These are phyloP conservation scores for Orbilia brochopaga DNA, from an alignment of 2,329 filamentous ascomycete genomes.

Conservation along the genomic window DNA sequence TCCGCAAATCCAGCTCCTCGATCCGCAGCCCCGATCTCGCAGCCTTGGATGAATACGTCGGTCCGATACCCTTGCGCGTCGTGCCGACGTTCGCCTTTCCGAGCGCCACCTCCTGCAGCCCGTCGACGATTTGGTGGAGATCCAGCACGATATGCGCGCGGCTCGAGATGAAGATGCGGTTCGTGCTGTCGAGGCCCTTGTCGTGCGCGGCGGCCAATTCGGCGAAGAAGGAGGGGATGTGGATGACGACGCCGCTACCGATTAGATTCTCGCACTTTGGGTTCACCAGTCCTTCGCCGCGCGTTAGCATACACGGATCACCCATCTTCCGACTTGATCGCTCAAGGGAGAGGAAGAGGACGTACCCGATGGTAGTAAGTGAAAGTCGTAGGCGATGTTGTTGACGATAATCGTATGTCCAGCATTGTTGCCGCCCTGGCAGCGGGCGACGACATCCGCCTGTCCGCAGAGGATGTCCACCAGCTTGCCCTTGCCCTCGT, in stretches of 20 bases:
- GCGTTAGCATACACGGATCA: conserved; percentile 4
- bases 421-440: conserved; percentile 68
- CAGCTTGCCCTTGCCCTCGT: conserved; percentile 67
- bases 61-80: conserved; percentile 63
- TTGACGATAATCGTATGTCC: conserved; percentile 62
- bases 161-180: conserved; percentile 69
- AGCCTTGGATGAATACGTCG: conserved; percentile 68
- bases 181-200: conserved; percentile 66
- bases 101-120: conserved; percentile 68
- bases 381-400: conserved; percentile 63
- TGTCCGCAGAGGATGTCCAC: conserved; percentile 65
- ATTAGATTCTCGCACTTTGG: conserved; percentile 75
- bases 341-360: conserved; percentile 1
- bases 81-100: conserved; percentile 60
- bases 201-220: conserved; percentile 68
- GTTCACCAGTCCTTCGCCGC: conserved; percentile 70
- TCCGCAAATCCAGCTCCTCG: conserved; percentile 67
- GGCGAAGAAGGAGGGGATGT: conserved; percentile 71
- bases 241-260: conserved; percentile 72
- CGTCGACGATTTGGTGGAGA: conserved; percentile 71
- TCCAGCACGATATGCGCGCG: conserved; percentile 70
- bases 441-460: conserved; percentile 66
- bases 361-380: conserved; percentile 62
- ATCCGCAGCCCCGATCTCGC: conserved; percentile 71
- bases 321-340: too few relatives aligned